Evolutionary conservation across 2,329 filamentous ascomycete genomes (phyloP), one percentile per base, ranked within the genome.

Genomic region (Exophiala viscosa): DNA sequence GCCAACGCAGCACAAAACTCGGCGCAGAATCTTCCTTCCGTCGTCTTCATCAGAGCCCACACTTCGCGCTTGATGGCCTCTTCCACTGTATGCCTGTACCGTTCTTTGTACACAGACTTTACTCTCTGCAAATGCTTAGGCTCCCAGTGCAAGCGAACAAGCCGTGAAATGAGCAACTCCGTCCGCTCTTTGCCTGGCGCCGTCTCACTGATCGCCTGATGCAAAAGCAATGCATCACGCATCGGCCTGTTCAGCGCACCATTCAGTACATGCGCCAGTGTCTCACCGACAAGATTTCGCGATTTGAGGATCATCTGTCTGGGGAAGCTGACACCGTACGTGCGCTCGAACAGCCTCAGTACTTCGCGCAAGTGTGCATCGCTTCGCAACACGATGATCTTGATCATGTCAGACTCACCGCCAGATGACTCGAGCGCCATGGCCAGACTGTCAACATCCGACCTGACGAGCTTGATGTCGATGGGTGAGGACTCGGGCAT

Each of bases 221-320:
- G 85, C 1, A 99, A 77, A 2, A 97, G 84, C 34, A 96, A 80
- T 2, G 92, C 90, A 69, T 97, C 93, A 50, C 93, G 88, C 58
- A 95, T 90, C 5, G 93, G 91, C 54, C 88, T 88, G 74, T 97
- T 97, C 74, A 97, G 95, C 52, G 95, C 85, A 64, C 93, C 93
- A 72, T 97, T 96, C 65, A 99, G 85, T 62, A 97, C 89, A 70
- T 97, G 93, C 0, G 90, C 89, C 34, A 97, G 83, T 15, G 95
- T 84, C 74, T 99, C 93, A 59, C 93, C 93, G 53, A 97, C 91
- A 15, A 99, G 77, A 67, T 97, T 97, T 17, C 85, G 86, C 60
- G 89, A 95, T 77, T 93, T 96, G 66, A 82, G 82, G 64, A 97
- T 81, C 63, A 92, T 90, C 56, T 92, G 90, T 42, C 88, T 78